These are phyloP conservation scores for Trypanosoma platydactyli DNA, from an alignment of 208 protist species.

Conservation along the genomic window DNA sequence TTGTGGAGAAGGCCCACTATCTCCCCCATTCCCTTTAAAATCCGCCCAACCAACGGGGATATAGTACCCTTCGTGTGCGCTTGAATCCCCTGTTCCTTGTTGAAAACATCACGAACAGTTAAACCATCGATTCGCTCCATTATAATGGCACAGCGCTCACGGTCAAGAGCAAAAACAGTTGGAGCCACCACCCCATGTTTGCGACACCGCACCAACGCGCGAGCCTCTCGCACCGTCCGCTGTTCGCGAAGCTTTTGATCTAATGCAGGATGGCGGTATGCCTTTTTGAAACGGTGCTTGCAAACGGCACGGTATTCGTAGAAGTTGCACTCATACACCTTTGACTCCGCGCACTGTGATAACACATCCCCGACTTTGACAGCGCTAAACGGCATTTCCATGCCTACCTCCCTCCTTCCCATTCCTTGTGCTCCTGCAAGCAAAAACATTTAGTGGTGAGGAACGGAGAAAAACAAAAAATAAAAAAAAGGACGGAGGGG, in stretches of 20 bases:
- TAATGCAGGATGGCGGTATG: constrained; percentile 71
- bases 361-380: constrained; percentile 29
- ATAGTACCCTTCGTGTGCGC: neutral
- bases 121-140: constrained; percentile 82
- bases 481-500: constrained; percentile 7
- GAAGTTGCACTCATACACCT: constrained; percentile 70
- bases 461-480: no score
- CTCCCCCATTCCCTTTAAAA: constrained; percentile 84
- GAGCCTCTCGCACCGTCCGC: constrained; percentile 76
- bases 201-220: constrained; percentile 56
- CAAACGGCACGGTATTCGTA: constrained; percentile 56
- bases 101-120: constrained; percentile 68
- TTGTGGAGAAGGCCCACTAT: constrained; percentile 91
- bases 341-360: constrained; percentile 80
- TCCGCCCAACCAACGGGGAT: constrained; percentile 27
- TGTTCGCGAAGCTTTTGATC: constrained; percentile 78
- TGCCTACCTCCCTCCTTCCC: neutral
- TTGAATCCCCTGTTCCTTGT: constrained; percentile 31
- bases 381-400: constrained; percentile 17
- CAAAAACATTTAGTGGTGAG: no score
- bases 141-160: constrained; percentile 46
- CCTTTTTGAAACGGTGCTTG: constrained; percentile 79
- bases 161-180: constrained; percentile 60
- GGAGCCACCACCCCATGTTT: constrained; percentile 69
- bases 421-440: neutral